Evolutionary conservation across 1,284 basidiomycete genomes (phyloP).

Genomic region (Ustilago lituana): DNA sequence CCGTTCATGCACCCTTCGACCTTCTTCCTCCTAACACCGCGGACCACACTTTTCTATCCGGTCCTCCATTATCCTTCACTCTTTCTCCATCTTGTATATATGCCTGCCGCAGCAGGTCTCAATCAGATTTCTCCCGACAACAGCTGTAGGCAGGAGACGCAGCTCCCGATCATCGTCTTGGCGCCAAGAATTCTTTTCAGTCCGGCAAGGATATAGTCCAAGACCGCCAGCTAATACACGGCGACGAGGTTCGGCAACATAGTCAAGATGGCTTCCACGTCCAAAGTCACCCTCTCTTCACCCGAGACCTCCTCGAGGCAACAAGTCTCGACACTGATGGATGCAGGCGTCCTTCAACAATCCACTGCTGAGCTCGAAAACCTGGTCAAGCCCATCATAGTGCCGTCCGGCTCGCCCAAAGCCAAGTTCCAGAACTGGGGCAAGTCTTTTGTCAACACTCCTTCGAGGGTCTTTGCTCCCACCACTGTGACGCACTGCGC

Average conservation of each 20-base stretch:
- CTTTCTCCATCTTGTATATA: too few species aligned
- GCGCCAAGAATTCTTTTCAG: background rate
- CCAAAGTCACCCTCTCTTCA: conserved; percentile 23
- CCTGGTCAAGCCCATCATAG: conserved; percentile 26
- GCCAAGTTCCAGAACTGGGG: conserved; percentile 71
- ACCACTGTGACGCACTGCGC: conserved; percentile 77
- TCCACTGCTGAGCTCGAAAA: conserved; percentile 31
- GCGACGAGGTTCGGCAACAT: background rate
- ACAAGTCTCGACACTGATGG: conserved; percentile 11
- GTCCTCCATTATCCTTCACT: too few species aligned
- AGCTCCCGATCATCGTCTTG: background rate
- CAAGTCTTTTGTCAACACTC: conserved; percentile 69
- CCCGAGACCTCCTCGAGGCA: background rate
- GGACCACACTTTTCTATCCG: conserved; percentile 6
- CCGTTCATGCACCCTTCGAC: too few species aligned
- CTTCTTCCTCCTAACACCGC: background rate
- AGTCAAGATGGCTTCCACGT: conserved; percentile 35
- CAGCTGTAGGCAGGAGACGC: too few species aligned
- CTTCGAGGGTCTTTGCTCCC: conserved; percentile 78
- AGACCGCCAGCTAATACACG: background rate
- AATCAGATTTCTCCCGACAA: too few species aligned
- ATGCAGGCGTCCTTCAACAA: conserved; percentile 22
- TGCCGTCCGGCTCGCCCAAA: conserved; percentile 35
- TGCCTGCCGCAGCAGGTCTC: too few species aligned
- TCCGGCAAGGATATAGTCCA: too few species aligned